These are phyloP conservation scores for Mortierella claussenii DNA, from an alignment of 192 early-diverging fungal species.

Conservation along the genomic window DNA sequence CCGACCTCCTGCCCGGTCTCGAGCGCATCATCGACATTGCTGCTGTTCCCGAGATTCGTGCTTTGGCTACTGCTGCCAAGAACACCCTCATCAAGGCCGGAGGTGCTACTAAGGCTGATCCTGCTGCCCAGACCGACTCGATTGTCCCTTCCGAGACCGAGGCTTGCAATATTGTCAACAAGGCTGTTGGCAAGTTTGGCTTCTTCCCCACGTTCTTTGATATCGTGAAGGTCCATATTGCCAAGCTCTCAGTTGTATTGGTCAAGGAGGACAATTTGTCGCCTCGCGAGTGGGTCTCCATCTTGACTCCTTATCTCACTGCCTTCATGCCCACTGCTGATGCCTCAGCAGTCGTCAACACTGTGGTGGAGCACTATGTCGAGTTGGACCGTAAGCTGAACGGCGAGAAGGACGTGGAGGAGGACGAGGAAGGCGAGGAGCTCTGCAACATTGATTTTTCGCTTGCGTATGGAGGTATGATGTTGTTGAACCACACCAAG, in stretches of 20 bases:
- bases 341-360: constrained; percentile 63
- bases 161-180: constrained; percentile 61
- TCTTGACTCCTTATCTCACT: constrained; percentile 62
- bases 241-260: constrained; percentile 38
- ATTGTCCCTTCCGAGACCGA: constrained; percentile 52
- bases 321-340: constrained; percentile 69
- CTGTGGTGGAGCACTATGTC: constrained; percentile 62
- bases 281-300: constrained; percentile 63
- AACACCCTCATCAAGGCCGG: constrained; percentile 76
- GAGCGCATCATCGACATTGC: constrained; percentile 80
- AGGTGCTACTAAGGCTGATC: constrained; percentile 53
- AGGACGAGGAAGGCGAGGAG: constrained; percentile 65
- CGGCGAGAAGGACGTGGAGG: constrained; percentile 49
- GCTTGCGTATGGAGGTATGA: constrained; percentile 84
- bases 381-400: constrained; percentile 60
- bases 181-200: constrained; percentile 47
- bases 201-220: constrained; percentile 59
- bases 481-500: constrained; percentile 76
- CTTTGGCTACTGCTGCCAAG: constrained; percentile 71
- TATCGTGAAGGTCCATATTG: constrained; percentile 62
- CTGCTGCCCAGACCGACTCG: constrained; percentile 30
- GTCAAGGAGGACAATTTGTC: constrained; percentile 62
- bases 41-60: constrained; percentile 82
- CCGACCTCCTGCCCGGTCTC: constrained; percentile 78
- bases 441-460: constrained; percentile 85